Evolutionary conservation across 164 flowering plant genomes (phyloP).

Genomic region (Platanus orientalis): DNA sequence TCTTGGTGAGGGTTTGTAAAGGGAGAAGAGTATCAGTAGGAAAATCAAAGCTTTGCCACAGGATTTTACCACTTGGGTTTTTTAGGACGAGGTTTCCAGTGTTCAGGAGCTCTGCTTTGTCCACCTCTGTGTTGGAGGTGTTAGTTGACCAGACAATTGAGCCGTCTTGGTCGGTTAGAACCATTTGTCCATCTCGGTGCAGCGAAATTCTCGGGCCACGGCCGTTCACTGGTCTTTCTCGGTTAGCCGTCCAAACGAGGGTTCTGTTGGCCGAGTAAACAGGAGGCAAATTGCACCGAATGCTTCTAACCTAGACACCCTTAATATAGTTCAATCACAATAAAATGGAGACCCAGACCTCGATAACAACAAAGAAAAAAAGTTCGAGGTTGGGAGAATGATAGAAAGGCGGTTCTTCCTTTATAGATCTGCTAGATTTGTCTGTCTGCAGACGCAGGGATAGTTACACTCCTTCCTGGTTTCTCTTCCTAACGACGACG

Average conservation of each 20-base stretch:
- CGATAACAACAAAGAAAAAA: too few relatives aligned
- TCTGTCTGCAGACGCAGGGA: too few relatives aligned
- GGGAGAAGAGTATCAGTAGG: conserved; percentile 49
- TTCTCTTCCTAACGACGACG: too few relatives aligned
- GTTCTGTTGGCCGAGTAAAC: background rate
- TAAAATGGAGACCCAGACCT: too few relatives aligned
- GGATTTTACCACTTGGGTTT: background rate
- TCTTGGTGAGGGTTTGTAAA: conserved; percentile 20
- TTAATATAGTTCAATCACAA: too few relatives aligned
- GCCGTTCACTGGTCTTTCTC: conserved; percentile 21
- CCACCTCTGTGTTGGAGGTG: background rate
- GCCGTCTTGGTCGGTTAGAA: conserved; percentile 13
- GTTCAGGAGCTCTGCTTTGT: conserved; percentile 13
- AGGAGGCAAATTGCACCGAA: too few relatives aligned
- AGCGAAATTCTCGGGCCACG: conserved; percentile 5
- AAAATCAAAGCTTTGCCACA: conserved; percentile 38
- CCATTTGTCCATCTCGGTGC: conserved; percentile 5
- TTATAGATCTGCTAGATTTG: too few relatives aligned
- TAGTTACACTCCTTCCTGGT: too few relatives aligned
- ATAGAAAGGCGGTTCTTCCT: too few relatives aligned
- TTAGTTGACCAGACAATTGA: conserved; percentile 16
- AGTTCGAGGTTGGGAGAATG: too few relatives aligned
- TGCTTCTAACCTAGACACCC: too few relatives aligned
- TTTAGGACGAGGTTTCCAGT: conserved; percentile 34
- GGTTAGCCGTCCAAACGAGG: conserved; percentile 24